These are phyloP conservation scores for Dryas octopetala DNA, from an alignment of 306 rosid genomes.

Conservation along the genomic window DNA sequence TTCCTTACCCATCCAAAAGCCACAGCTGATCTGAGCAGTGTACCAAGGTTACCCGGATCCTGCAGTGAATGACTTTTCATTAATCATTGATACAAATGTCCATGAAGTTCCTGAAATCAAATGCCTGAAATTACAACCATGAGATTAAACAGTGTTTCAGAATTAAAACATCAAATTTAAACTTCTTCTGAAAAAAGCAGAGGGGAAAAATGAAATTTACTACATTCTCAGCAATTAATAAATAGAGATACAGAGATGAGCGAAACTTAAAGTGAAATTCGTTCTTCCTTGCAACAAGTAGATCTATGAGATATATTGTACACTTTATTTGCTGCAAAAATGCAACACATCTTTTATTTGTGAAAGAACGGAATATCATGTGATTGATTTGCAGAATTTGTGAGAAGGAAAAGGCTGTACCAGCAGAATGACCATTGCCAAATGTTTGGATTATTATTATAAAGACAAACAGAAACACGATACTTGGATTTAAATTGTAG, in stretches of 20 bases:
- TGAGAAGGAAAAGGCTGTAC: neutral
- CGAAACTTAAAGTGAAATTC: neutral
- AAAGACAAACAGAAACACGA: neutral
- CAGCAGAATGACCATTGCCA: neutral
- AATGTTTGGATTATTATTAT: neutral
- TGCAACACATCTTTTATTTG: neutral
- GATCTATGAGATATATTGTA: neutral
- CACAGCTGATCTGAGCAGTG: slow-evolving; percentile 81
- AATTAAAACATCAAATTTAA: neutral
- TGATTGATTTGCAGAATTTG: neutral
- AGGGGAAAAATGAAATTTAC: neutral
- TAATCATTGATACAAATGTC: slow-evolving; percentile 24
- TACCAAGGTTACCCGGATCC: slow-evolving; percentile 96
- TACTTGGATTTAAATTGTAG: neutral
- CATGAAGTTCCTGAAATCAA: slow-evolving; percentile 28
- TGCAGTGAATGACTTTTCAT: slow-evolving; percentile 40
- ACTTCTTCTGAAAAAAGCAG: neutral
- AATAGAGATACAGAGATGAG: neutral
- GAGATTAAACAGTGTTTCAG: neutral
- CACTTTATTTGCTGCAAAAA: neutral
- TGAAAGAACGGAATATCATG: neutral
- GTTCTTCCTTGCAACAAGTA: neutral
- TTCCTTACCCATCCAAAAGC: slow-evolving; percentile 88
- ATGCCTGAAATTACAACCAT: slow-evolving; percentile 4
- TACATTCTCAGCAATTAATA: neutral